Percentiles rank a stretch among this genome's conserved stretches.
These are phyloP conservation scores for Aureobasidium sp. DNA, from an alignment of 2,329 filamentous ascomycete species.

Conservation along the genomic window DNA sequence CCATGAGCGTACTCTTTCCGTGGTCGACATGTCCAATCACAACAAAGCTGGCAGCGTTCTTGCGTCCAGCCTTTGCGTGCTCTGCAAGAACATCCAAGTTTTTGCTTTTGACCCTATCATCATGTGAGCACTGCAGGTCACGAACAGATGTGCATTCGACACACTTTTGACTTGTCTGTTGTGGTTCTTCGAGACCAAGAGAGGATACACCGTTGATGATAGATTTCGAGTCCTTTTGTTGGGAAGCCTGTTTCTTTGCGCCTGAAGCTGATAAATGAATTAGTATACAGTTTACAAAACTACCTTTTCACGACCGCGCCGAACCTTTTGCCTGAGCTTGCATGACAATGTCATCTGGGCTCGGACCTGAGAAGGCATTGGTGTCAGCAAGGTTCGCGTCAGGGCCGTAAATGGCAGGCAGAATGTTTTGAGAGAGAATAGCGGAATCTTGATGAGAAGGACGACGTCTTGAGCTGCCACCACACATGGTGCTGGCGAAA, in stretches of 20 bases:
- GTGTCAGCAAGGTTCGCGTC: conserved; percentile 32
- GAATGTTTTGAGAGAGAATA: conserved; percentile 15
- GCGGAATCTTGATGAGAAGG: neutral
- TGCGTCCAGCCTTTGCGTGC: conserved; percentile 64
- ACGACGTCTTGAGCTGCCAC: neutral
- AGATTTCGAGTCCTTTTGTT: conserved; percentile 24
- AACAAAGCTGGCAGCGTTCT: conserved; percentile 51
- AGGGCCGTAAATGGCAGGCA: conserved; percentile 33
- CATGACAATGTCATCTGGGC: conserved; percentile 83
- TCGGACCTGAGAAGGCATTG: conserved; percentile 71
- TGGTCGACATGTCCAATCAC: conserved; percentile 82
- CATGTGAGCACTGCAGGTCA: neutral
- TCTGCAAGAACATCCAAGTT: conserved; percentile 78
- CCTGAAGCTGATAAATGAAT: conserved; percentile 16
- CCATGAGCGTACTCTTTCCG: conserved; percentile 97
- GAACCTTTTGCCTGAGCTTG: conserved; percentile 59
- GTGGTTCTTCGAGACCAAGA: conserved; percentile 40
- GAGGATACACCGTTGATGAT: conserved; percentile 41
- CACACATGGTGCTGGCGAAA: conserved; percentile 12
- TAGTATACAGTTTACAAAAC: neutral
- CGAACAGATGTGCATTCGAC: neutral
- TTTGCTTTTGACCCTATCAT: conserved; percentile 52
- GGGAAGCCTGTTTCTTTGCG: conserved; percentile 13
- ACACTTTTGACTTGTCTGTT: conserved; percentile 16
- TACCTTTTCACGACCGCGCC: conserved; percentile 14